Base-by-base conservation (phyloP, 73 alveolate genomes). In the Tetrahymena malaccensis region DNA sequence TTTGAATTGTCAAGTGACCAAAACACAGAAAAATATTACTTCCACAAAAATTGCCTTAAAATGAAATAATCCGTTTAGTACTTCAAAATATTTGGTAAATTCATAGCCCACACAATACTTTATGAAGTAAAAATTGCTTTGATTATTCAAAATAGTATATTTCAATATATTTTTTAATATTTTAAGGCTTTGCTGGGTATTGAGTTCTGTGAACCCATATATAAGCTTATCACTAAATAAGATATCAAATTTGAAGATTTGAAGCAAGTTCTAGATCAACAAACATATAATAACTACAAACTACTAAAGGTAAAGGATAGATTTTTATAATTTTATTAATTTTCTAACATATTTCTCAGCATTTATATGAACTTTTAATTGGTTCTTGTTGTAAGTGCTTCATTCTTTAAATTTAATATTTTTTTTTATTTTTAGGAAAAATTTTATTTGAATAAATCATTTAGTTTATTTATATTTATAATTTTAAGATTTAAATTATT, bases 21-120 rank as follows among this genome's bases (percentile, higher is more conserved):
- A 70, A 27, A 25, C 93, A 55, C 94, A 33, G 58, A 43, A 44
- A 95, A 95, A 89, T 95, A 95, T 93, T 95, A 50, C 27, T 58
- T 85, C 44, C 97, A 95, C 55, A 34, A 43, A 43, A 83, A 85
- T 40, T 94, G 93, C 43, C 55, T 85, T 22, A 94, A 34, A 44
- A 37, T 89, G 37, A 50, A 85, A 43, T 35, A 95, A 27, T 85
- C 93, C 43, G 55, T 43, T 84, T 55, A 85, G n/a, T 95, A 89
- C 35, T 94, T 94, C n/a, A 31, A 84, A 10, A 35, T 95, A 43
- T 95, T 95, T 89, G 97, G 97, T 38, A 95, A 95, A 70, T 85
- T 95, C 25, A 93, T 95, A 38, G 97, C 97, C n/a, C 93, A 95
- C 38, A 19, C 97, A 5, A 95, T 95, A 8, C 85, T 44, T 15